Conservation (phyloP, 148 eudicot genomes). For the Salicornia ramosissima region DNA sequence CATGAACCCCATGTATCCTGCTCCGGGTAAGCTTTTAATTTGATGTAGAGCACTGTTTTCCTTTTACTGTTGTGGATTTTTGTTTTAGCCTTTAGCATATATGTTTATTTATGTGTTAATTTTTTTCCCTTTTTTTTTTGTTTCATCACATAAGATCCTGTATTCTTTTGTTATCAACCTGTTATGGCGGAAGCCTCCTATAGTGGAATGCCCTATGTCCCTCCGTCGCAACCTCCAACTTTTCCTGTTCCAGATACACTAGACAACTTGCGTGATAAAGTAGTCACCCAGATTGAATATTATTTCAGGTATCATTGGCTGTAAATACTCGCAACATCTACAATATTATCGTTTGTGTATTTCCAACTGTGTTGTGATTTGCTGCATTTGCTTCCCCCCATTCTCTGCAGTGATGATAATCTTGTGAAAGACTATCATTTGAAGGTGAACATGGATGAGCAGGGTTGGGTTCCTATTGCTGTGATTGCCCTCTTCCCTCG, state of each 20-base stretch:
- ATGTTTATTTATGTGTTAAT: neutral
- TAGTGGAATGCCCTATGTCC: slow-evolving; percentile 27
- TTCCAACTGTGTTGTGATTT: neutral
- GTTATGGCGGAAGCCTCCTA: slow-evolving; percentile 29
- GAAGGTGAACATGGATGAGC: slow-evolving; percentile 57
- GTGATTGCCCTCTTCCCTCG: slow-evolving; percentile 52
- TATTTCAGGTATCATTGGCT: slow-evolving; percentile 52
- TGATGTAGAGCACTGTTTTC: neutral
- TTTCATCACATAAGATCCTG: slow-evolving; percentile 28
- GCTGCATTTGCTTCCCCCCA: neutral
- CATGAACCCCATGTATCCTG: slow-evolving; percentile 29
- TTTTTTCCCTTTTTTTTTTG: neutral
- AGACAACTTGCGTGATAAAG: slow-evolving; percentile 27
- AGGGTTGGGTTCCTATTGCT: slow-evolving; percentile 63
- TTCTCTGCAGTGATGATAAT: slow-evolving; percentile 48
- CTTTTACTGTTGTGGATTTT: neutral
- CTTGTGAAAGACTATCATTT: slow-evolving; percentile 46
- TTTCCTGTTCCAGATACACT: slow-evolving; percentile 13
- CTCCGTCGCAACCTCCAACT: slow-evolving; percentile 29
- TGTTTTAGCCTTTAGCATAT: neutral
- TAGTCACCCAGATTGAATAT: slow-evolving; percentile 53
- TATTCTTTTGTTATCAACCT: slow-evolving; percentile 19
- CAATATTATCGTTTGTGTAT: neutral
- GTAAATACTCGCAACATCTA: neutral
- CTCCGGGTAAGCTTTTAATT: slow-evolving; percentile 37